These are phyloP conservation scores for Colletotrichum somersetense DNA, from an alignment of 2,329 filamentous ascomycete genomes.

Conservation along the genomic window DNA sequence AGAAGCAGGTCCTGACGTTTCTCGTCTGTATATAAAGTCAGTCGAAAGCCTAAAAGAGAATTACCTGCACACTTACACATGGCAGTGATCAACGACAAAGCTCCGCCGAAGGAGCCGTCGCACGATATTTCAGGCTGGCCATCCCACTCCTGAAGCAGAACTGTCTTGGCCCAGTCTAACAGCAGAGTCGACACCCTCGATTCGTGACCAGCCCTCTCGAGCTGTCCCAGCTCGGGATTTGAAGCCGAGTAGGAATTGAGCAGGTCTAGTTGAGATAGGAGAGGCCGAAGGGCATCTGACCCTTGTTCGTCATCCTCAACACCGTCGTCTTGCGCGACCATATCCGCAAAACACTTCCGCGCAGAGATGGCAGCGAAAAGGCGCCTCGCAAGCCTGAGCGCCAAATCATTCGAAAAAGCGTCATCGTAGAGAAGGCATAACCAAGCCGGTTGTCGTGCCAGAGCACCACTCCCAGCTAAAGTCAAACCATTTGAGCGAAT, in stretches of 20 bases:
- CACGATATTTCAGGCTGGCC: conserved; percentile 77
- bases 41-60: neutral
- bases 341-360: conserved; percentile 63
- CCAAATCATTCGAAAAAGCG: conserved; percentile 71
- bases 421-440: conserved; percentile 73
- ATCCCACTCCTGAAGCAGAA: conserved; percentile 86
- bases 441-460: conserved; percentile 60
- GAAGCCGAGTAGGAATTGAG: conserved; percentile 60
- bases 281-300: conserved; percentile 60
- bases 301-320: conserved; percentile 50
- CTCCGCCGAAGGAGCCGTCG: conserved; percentile 80
- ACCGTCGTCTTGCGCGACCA: conserved; percentile 54
- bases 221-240: conserved; percentile 61
- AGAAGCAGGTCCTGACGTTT: conserved; percentile 74
- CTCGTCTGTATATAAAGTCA: conserved; percentile 61
- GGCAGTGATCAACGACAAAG: conserved; percentile 78
- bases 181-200: conserved; percentile 68
- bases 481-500: conserved; percentile 67
- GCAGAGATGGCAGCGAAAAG: conserved; percentile 69
- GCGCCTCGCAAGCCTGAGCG: conserved; percentile 69
- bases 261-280: conserved; percentile 68
- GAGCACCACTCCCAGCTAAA: conserved; percentile 60
- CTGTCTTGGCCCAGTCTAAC: conserved; percentile 79
- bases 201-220: conserved; percentile 68
- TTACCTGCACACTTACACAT: conserved; percentile 71